These are phyloP conservation scores for Medakamo hakoo DNA, from an alignment of 139 green algal species.

Conservation along the genomic window DNA sequence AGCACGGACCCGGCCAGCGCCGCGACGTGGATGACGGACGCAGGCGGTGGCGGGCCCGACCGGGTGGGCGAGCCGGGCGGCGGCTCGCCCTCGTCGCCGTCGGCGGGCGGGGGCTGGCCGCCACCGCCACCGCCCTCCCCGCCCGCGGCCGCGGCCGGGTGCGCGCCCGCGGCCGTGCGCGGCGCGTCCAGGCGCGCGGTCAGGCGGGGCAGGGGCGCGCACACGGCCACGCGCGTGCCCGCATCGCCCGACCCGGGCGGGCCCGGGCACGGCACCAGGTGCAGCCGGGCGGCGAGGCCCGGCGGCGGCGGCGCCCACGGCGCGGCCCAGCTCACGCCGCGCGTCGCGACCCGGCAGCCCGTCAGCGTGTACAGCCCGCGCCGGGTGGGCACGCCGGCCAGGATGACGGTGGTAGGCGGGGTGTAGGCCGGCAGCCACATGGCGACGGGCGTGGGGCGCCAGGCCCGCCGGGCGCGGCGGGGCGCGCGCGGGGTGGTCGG, in stretches of 20 bases:
- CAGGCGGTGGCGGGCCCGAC: no score
- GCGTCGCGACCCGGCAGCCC: not conserved
- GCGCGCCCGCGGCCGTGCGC: no score
- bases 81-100: no score
- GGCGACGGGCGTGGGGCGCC: constrained; percentile 11
- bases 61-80: no score
- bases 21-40: no score
- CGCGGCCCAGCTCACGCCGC: not conserved
- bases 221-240: constrained; percentile 5
- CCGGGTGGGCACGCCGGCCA: not conserved
- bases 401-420: not conserved
- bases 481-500: constrained; percentile 13
- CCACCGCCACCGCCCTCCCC: no score
- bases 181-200: constrained; percentile 4
- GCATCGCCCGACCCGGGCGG: no score
- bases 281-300: not conserved
- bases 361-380: not conserved
- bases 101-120: not conserved
- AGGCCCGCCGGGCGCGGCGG: no score
- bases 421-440: constrained; percentile 10
- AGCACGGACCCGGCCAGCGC: no score
- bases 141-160: not conserved
- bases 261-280: not conserved
- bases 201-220: constrained; percentile 10
- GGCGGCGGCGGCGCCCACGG: not conserved